Conservation (phyloP, 139 green algal species). For the Chlorella ohadii region DNA sequence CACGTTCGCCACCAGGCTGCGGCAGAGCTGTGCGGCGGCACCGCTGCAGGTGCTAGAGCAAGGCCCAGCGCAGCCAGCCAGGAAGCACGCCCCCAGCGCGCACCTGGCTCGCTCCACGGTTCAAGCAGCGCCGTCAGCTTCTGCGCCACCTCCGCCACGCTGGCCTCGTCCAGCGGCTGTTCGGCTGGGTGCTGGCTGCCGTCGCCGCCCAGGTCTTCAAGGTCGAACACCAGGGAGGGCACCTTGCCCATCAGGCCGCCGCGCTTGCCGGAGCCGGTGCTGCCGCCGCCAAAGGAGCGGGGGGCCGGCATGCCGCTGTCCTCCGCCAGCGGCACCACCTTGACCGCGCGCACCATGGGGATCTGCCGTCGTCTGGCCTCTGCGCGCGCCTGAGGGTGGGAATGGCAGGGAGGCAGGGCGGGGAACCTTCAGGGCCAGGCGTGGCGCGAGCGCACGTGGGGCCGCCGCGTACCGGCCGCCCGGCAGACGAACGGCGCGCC, state of each 20-base stretch:
- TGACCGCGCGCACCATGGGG: constrained; percentile 18
- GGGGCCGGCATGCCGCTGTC: not conserved
- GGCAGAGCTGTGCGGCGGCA: not conserved
- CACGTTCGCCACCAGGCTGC: no score
- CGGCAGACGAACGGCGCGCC: not conserved
- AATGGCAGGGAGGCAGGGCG: no score
- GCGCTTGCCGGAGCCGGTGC: not conserved
- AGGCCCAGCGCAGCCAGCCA: not conserved
- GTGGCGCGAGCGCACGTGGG: no score
- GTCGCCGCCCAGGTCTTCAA: constrained; percentile 47
- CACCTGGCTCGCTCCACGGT: constrained; percentile 32
- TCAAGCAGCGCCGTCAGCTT: constrained; percentile 36
- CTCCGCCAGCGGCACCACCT: constrained; percentile 25
- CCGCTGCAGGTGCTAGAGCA: not conserved
- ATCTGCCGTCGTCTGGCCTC: not conserved
- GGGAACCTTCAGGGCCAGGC: not conserved
- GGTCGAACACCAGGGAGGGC: constrained; percentile 60
- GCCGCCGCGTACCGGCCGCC: not conserved
- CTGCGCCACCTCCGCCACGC: not conserved
- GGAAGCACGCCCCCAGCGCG: not conserved
- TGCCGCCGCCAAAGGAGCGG: not conserved
- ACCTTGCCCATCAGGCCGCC: constrained; percentile 52
- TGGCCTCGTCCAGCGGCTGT: not conserved
- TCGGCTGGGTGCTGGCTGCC: not conserved
- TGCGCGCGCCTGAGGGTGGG: no score